phyloP scores from a whole-genome alignment of 2,329 filamentous ascomycete genomes.

The Colletotrichum sansevieriae region DNA sequence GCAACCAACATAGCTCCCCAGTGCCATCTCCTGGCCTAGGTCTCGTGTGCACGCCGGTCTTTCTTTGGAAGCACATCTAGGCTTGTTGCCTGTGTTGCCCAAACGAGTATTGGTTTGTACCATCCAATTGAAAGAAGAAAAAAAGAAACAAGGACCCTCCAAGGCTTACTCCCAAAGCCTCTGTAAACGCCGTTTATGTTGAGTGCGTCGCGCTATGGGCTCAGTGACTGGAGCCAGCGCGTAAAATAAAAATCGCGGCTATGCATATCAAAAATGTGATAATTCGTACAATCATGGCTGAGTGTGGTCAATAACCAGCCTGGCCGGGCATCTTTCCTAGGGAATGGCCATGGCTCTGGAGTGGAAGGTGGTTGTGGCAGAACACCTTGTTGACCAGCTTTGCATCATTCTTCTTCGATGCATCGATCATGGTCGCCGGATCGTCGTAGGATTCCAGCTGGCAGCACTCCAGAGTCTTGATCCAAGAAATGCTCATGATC shows the following conservation, averaged over 20 bases:
- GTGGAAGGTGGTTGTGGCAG: conserved; percentile 70
- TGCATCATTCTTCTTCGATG: conserved; percentile 65
- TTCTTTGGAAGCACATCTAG: conserved; percentile 5
- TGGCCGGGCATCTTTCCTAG: conserved; percentile 69
- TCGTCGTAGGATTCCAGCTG: conserved; percentile 79
- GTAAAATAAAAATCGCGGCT: conserved; percentile 27
- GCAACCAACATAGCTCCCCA: conserved; percentile 8
- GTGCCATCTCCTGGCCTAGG: conserved; percentile 3
- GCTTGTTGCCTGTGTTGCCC: conserved; percentile 4
- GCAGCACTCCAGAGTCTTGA: conserved; percentile 84
- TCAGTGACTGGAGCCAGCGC: conserved; percentile 24
- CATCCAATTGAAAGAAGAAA: conserved; percentile 23
- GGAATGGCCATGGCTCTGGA: conserved; percentile 60
- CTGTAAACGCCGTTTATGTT: conserved; percentile 31
- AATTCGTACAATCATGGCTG: conserved; percentile 35
- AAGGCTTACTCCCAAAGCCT: conserved; percentile 22
- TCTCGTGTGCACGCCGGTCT: neutral
- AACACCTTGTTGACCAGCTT: conserved; percentile 65
- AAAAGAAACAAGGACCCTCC: conserved; percentile 1
- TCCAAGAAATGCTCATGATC: conserved; percentile 77
- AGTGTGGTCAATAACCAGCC: conserved; percentile 60
- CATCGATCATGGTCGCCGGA: conserved; percentile 71
- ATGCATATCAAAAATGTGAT: conserved; percentile 37
- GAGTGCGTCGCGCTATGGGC: neutral
- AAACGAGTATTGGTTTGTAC: conserved; percentile 3